A percentile compares a stretch with the other conserved stretches of the same genome.
phyloP scores from a whole-genome alignment of 805 yeast genomes.

The Metschnikowia shivogae region DNA sequence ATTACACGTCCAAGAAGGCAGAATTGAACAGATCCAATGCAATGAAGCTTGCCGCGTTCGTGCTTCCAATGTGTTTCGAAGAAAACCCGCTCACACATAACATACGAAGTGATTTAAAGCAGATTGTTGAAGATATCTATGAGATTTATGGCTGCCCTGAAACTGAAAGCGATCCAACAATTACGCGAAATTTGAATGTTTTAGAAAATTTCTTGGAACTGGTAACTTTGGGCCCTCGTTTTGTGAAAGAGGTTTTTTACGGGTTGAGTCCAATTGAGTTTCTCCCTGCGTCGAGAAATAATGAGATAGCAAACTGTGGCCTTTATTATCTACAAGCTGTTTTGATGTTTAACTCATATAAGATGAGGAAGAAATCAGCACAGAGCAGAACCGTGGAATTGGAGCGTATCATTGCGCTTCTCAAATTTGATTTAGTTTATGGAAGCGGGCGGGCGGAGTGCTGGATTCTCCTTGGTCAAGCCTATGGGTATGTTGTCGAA shows the following conservation, averaged over 20 bases:
- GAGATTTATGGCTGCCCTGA: constrained; percentile 70
- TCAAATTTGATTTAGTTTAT: constrained; percentile 63
- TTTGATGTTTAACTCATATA: constrained; percentile 63
- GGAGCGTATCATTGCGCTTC: constrained; percentile 63
- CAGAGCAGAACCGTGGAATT: constrained; percentile 81
- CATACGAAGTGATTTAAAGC: constrained; percentile 69
- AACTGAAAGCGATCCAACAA: constrained; percentile 33
- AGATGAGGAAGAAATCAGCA: constrained; percentile 65
- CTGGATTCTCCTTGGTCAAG: constrained; percentile 82
- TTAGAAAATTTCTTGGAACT: constrained; percentile 47
- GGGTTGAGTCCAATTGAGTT: constrained; percentile 41
- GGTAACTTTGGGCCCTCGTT: constrained; percentile 39
- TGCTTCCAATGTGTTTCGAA: constrained; percentile 52
- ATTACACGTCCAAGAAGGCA: constrained; percentile 37
- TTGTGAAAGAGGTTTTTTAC: constrained; percentile 47
- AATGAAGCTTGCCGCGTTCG: constrained; percentile 40
- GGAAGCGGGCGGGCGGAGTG: constrained; percentile 71
- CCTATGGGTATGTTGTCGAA: constrained; percentile 74
- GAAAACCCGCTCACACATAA: constrained; percentile 56
- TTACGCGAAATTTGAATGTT: constrained; percentile 44
- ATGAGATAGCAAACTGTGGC: constrained; percentile 44
- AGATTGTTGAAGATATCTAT: constrained; percentile 64
- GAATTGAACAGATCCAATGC: constrained; percentile 29
- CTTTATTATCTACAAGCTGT: constrained; percentile 69
- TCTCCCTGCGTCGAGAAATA: constrained; percentile 22